Evolutionary conservation across 192 early-diverging fungal species (phyloP).

Genomic region (Backusella mclennaniae): DNA sequence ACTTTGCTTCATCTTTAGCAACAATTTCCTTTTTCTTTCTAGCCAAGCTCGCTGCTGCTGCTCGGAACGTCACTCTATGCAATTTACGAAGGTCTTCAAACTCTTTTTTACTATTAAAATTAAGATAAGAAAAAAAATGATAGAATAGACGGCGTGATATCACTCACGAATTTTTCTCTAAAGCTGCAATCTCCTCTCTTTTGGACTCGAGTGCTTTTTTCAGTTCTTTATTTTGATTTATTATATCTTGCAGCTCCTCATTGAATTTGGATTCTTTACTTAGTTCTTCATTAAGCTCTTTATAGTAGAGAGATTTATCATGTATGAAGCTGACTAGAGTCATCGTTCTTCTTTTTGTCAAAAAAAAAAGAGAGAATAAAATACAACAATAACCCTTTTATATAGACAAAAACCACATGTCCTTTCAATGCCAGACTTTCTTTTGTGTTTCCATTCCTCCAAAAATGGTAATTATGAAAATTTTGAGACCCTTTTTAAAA

Average conservation of each 20-base stretch:
- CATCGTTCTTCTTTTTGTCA: not conserved
- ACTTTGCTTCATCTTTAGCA: constrained; percentile 30
- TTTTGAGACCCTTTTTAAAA: not conserved
- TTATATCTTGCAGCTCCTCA: not conserved
- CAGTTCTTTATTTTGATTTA: not conserved
- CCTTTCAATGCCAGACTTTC: not conserved
- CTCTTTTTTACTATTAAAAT: constrained; percentile 26
- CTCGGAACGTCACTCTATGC: constrained; percentile 19
- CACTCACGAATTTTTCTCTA: constrained; percentile 12
- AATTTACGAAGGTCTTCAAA: constrained; percentile 26
- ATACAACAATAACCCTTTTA: not conserved
- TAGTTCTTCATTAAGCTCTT: constrained; percentile 5
- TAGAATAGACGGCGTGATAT: not conserved
- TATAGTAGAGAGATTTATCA: not conserved
- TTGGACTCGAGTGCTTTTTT: not conserved
- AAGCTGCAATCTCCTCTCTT: not conserved
- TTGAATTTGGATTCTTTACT: not conserved
- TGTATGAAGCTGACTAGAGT: constrained; percentile 14
- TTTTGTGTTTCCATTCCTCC: not conserved
- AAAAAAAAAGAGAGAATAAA: not conserved
- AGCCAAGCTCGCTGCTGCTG: constrained; percentile 21
- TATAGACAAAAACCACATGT: constrained; percentile 1
- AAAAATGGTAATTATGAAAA: not conserved
- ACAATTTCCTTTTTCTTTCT: constrained; percentile 24
- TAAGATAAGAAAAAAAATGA: not conserved